These are phyloP conservation scores for Xerocomus amazonicus DNA, from an alignment of 1,284 basidiomycete species.

Conservation along the genomic window DNA sequence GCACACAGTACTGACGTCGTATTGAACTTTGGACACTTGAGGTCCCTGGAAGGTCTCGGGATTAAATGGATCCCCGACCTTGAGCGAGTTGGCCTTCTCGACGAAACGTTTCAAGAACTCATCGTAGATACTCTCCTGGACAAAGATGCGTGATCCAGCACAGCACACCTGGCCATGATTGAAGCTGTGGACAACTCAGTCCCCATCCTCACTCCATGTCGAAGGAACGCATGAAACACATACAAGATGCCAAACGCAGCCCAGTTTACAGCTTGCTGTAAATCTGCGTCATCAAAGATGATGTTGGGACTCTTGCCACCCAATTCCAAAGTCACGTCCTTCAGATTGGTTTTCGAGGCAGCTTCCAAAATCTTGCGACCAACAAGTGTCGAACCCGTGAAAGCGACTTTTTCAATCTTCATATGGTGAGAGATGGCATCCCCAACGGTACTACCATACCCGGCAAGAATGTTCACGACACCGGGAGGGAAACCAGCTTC, in stretches of 20 bases:
- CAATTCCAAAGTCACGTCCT: constrained; percentile 88
- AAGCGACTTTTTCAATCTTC: constrained; percentile 68
- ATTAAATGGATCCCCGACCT: constrained; percentile 81
- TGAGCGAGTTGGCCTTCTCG: constrained; percentile 52
- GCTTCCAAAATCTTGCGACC: constrained; percentile 85
- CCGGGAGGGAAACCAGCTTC: constrained; percentile 66
- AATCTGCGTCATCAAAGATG: constrained; percentile 67
- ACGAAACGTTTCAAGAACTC: constrained; percentile 63
- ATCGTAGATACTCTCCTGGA: constrained; percentile 82
- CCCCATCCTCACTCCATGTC: neutral
- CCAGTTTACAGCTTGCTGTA: constrained; percentile 83
- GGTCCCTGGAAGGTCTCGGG: constrained; percentile 77
- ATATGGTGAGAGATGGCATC: constrained; percentile 63
- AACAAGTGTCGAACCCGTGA: constrained; percentile 75
- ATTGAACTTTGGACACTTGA: constrained; percentile 76
- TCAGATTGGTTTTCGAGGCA: constrained; percentile 81
- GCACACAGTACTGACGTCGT: constrained; percentile 44
- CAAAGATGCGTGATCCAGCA: constrained; percentile 85
- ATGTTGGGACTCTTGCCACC: constrained; percentile 90
- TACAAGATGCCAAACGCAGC: constrained; percentile 78
- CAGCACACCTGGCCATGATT: constrained; percentile 85
- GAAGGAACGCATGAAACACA: neutral
- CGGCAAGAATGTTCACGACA: constrained; percentile 67
- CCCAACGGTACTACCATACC: constrained; percentile 68
- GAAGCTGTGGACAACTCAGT: constrained; percentile 49